A percentile compares a stretch with the other conserved stretches of the same genome.
phyloP scores from a whole-genome alignment of 2,329 filamentous ascomycete species.

The Sporothrix pallida region DNA sequence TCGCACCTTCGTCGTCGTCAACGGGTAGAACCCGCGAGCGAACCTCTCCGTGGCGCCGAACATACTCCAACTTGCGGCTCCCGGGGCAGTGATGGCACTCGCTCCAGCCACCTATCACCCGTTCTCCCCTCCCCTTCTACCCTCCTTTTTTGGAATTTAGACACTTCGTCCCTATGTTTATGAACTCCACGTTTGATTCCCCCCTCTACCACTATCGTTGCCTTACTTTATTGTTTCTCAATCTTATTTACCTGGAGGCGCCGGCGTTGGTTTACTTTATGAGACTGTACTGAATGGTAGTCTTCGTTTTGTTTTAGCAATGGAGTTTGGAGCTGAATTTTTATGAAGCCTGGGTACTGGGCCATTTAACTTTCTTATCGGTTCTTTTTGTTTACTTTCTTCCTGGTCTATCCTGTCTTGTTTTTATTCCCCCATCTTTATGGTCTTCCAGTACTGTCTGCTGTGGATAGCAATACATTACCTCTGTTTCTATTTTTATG shows the following conservation, averaged over 20 bases:
- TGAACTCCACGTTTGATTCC: too few species aligned
- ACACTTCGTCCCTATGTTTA: not conserved
- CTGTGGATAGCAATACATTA: not conserved
- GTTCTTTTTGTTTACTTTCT: not conserved
- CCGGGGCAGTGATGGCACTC: not conserved
- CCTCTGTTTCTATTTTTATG: not conserved
- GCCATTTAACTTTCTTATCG: not conserved
- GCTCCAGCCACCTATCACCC: too few species aligned
- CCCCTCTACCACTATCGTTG: not conserved
- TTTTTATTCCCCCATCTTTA: conserved; percentile 15
- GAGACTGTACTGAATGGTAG: conserved; percentile 8
- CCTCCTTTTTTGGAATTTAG: not conserved
- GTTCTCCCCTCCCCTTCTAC: not conserved
- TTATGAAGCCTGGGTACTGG: not conserved
- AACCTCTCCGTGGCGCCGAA: not conserved
- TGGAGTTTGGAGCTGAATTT: not conserved
- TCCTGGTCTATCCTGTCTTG: not conserved
- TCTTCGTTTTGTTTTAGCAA: not conserved
- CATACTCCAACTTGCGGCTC: conserved; percentile 11
- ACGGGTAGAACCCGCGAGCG: conserved; percentile 5
- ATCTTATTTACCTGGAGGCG: not conserved
- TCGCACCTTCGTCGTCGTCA: not conserved
- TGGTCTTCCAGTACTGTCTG: not conserved
- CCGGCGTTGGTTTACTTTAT: conserved; percentile 4
- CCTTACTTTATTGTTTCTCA: not conserved